Conservation (phyloP, 2,329 filamentous ascomycete species). For the Pseudogymnoascus sp. region DNA sequence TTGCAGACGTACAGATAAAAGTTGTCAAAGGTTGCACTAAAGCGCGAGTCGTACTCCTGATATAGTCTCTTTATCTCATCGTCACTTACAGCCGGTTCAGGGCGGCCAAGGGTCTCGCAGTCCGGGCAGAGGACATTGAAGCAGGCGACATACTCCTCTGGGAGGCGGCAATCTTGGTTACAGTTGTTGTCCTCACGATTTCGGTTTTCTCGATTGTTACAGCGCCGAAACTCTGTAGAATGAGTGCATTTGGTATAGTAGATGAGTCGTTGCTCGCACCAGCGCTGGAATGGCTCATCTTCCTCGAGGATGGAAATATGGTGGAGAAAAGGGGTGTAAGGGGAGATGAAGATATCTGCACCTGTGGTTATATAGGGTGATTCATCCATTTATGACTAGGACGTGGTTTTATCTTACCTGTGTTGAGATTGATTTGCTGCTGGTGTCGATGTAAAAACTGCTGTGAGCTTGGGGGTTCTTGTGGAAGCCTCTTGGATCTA, state of each 20-base stretch:
- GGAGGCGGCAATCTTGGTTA: not conserved
- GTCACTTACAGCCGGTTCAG: not conserved
- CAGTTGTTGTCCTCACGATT: not conserved
- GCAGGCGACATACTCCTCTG: not conserved
- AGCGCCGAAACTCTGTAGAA: not conserved
- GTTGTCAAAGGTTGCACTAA: too few species aligned
- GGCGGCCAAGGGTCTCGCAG: not conserved
- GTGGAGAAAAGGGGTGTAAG: not conserved
- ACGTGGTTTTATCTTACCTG: not conserved
- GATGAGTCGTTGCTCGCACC: not conserved
- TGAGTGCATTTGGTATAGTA: not conserved
- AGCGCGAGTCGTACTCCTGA: too few species aligned
- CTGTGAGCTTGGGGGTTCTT: not conserved
- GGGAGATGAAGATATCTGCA: not conserved
- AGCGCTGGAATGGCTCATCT: not conserved
- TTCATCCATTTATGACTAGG: not conserved
- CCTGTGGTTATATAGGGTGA: too few species aligned
- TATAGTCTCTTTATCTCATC: not conserved
- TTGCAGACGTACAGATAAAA: not conserved
- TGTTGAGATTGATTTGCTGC: not conserved
- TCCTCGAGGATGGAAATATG: not conserved
- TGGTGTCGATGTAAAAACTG: not conserved
- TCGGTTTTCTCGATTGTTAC: not conserved
- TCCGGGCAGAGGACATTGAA: not conserved
- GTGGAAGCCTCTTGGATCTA: not conserved